These are phyloP conservation scores for Maudiozyma humilis DNA, from an alignment of 1,139 yeast genomes.

Conservation along the genomic window DNA sequence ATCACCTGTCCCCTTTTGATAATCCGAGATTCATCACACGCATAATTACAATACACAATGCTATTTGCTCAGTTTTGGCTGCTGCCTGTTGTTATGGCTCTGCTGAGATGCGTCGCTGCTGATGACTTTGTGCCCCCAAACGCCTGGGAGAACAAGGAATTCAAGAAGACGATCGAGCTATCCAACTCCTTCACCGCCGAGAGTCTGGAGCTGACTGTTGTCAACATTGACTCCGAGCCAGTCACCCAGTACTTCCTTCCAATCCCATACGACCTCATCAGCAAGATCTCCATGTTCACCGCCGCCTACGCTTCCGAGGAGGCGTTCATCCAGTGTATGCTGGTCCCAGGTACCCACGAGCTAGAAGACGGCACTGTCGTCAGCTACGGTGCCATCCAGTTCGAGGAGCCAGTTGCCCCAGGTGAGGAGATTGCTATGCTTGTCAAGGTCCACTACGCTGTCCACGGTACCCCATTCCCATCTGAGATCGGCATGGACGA, in stretches of 20 bases:
- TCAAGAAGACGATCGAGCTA: conserved; percentile 49
- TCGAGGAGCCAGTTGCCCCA: conserved; percentile 64
- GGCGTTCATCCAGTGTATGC: conserved; percentile 29
- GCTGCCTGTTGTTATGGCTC: conserved; percentile 8
- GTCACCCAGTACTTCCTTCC: conserved; percentile 49
- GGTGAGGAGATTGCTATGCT: conserved; percentile 44
- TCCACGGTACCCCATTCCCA: conserved; percentile 55
- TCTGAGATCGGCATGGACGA: conserved; percentile 51
- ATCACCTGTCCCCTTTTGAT: background rate
- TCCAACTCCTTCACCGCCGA: conserved; percentile 62
- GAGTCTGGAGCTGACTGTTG: conserved; percentile 45
- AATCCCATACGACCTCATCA: conserved; percentile 38
- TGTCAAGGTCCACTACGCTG: conserved; percentile 47
- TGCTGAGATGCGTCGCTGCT: conserved; percentile 8
- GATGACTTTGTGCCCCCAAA: conserved; percentile 21
- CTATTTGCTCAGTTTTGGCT: conserved; percentile 5
- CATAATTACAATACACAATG: background rate
- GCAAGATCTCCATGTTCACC: conserved; percentile 42
- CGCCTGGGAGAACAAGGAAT: conserved; percentile 33
- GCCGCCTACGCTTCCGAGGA: conserved; percentile 35
- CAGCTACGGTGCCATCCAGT: conserved; percentile 40
- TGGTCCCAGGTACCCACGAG: conserved; percentile 30
- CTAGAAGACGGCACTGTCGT: conserved; percentile 25
- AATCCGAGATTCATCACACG: background rate
- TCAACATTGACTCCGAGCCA: conserved; percentile 52